These are phyloP conservation scores for Carpinus viminea DNA, from an alignment of 306 rosid genomes.

Conservation along the genomic window DNA sequence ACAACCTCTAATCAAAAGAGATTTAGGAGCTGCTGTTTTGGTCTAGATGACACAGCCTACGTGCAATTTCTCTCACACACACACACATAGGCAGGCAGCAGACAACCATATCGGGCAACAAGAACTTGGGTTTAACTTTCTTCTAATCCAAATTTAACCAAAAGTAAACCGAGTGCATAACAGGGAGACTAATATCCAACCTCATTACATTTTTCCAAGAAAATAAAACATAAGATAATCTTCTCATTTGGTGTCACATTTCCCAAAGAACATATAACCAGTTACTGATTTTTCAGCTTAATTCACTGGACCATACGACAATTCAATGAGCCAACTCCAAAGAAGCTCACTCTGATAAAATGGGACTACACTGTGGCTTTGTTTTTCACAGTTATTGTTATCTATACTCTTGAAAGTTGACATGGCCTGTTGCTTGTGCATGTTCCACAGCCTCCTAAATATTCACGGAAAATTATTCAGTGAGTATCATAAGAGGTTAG, in stretches of 20 bases:
- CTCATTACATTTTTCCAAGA: background rate
- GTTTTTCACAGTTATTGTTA: slow-evolving; percentile 32
- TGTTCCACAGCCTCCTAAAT: slow-evolving; percentile 92
- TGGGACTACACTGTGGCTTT: slow-evolving; percentile 13
- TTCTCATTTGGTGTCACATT: background rate
- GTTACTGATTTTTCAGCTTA: background rate
- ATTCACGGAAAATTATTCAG: background rate
- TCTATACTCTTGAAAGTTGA: slow-evolving; percentile 89
- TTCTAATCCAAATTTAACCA: background rate
- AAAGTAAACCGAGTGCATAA: background rate
- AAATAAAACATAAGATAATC: background rate
- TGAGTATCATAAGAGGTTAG: slow-evolving; percentile 10
- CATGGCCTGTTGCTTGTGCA: slow-evolving; percentile 89
- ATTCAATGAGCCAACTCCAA: slow-evolving; percentile 14
- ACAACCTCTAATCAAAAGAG: too few species aligned
- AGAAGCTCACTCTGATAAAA: slow-evolving; percentile 26
- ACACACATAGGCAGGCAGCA: too few species aligned
- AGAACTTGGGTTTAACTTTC: too few species aligned
- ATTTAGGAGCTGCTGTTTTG: too few species aligned
- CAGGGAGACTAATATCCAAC: background rate
- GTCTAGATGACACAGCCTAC: too few species aligned
- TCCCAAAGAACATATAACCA: slow-evolving; percentile 3
- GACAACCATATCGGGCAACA: too few species aligned
- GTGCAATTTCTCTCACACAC: too few species aligned
- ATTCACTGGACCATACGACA: slow-evolving; percentile 8